These are phyloP conservation scores for Rheum nobile DNA, from an alignment of 148 eudicot species.

Conservation along the genomic window DNA sequence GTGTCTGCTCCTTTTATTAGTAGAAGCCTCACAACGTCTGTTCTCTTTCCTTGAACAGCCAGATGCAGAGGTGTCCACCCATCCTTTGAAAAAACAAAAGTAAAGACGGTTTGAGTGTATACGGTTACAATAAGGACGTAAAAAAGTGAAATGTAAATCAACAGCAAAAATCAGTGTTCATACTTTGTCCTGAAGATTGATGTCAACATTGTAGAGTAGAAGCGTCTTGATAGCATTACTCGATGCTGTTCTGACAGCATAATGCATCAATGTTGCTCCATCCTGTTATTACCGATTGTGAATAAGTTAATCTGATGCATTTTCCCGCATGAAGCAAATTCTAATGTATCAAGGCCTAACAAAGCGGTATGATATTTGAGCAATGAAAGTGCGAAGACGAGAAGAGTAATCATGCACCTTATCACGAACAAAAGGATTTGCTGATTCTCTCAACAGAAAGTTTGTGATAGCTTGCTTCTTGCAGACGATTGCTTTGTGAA, in stretches of 20 bases:
- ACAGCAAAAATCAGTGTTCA: slow-evolving; percentile 1
- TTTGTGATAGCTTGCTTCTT: slow-evolving; percentile 79
- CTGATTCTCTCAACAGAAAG: slow-evolving; percentile 77
- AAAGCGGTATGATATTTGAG: background rate
- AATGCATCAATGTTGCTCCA: slow-evolving; percentile 92
- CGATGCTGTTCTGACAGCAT: slow-evolving; percentile 78
- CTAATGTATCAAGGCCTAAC: background rate
- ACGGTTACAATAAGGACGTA: background rate
- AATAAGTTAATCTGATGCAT: background rate
- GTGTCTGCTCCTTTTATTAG: slow-evolving; percentile 81
- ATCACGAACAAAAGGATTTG: slow-evolving; percentile 73
- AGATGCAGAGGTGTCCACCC: slow-evolving; percentile 97
- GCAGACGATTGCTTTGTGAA: slow-evolving; percentile 77
- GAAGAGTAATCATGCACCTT: slow-evolving; percentile 25
- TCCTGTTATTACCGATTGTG: slow-evolving; percentile 33
- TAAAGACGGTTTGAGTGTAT: background rate
- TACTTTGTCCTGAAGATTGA: slow-evolving; percentile 84
- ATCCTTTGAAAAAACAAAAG: slow-evolving; percentile 34
- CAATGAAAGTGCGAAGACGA: background rate
- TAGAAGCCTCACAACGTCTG: slow-evolving; percentile 87
- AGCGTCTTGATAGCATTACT: slow-evolving; percentile 67
- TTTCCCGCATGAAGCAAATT: background rate
- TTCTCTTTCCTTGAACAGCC: slow-evolving; percentile 90
- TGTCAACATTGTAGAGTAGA: slow-evolving; percentile 70
- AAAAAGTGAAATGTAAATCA: background rate